Conservation (phyloP, 2,329 filamentous ascomycete species). For the Hypoxylon sp. region DNA sequence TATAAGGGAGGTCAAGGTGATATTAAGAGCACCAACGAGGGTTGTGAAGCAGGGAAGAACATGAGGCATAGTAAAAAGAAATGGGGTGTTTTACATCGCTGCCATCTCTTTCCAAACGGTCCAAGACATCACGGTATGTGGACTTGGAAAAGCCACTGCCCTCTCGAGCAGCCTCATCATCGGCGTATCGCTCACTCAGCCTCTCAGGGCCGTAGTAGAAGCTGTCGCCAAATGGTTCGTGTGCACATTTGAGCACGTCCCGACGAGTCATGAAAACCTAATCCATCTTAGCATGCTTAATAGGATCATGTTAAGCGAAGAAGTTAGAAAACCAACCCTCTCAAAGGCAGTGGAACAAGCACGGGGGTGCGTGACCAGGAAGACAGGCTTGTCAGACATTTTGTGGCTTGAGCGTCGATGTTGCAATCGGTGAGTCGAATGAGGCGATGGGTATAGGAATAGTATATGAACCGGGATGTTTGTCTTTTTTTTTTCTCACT, state of each 20-base stretch:
- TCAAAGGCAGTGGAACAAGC: slow-evolving; percentile 98
- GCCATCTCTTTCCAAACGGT: slow-evolving; percentile 75
- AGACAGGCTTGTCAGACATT: slow-evolving; percentile 85
- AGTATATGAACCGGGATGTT: too few species aligned
- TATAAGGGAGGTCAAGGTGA: slow-evolving; percentile 25
- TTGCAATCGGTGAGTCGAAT: slow-evolving; percentile 39
- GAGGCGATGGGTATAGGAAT: slow-evolving; percentile 22
- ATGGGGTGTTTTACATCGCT: slow-evolving; percentile 69
- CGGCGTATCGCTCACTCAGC: slow-evolving; percentile 78
- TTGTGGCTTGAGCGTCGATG: slow-evolving; percentile 41
- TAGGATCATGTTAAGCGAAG: slow-evolving; percentile 3
- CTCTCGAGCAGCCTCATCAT: slow-evolving; percentile 65
- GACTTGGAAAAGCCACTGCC: slow-evolving; percentile 72
- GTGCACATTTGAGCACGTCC: slow-evolving; percentile 81
- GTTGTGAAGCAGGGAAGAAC: slow-evolving; percentile 12
- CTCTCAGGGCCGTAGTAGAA: slow-evolving; percentile 96
- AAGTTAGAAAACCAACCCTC: slow-evolving; percentile 66
- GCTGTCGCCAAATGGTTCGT: slow-evolving; percentile 96
- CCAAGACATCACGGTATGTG: slow-evolving; percentile 81
- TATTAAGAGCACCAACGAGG: slow-evolving; percentile 18
- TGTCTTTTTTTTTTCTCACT: slow-evolving; percentile 27
- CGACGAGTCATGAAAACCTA: slow-evolving; percentile 96
- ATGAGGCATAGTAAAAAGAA: slow-evolving; percentile 26
- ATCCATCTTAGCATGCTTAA: slow-evolving; percentile 22
- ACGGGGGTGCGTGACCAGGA: slow-evolving; percentile 91